A percentile compares a stretch with the other conserved stretches of the same genome.
These are phyloP conservation scores for Trichoderma sp. DNA, from an alignment of 2,329 filamentous ascomycete species.

Conservation along the genomic window DNA sequence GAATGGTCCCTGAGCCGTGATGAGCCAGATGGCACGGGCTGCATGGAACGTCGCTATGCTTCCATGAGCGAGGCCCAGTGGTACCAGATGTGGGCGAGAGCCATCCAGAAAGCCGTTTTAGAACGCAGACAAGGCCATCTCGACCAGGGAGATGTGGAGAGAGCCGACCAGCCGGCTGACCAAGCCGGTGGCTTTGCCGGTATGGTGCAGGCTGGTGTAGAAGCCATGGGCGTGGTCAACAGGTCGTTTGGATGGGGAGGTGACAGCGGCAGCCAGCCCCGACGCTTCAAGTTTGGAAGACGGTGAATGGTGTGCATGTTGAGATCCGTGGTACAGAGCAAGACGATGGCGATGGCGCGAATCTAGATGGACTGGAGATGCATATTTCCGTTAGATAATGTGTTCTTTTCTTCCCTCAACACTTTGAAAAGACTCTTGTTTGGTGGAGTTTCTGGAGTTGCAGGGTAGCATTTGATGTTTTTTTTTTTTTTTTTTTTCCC, in stretches of 20 bases:
- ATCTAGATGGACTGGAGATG: background rate
- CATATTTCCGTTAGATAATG: background rate
- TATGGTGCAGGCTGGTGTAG: constrained; percentile 47
- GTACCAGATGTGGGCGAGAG: constrained; percentile 60
- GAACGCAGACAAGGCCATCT: constrained; percentile 54
- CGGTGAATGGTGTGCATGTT: background rate
- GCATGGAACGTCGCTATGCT: constrained; percentile 46
- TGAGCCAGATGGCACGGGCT: constrained; percentile 29
- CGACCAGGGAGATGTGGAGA: constrained; percentile 55
- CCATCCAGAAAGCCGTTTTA: constrained; percentile 58
- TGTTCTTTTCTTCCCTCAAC: background rate
- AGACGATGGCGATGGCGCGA: background rate
- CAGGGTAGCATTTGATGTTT: constrained; percentile 3
- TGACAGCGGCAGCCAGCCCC: background rate
- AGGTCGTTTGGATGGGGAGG: constrained; percentile 40
- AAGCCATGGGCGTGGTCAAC: constrained; percentile 52
- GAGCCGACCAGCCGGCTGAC: constrained; percentile 28
- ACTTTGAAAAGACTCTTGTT: background rate
- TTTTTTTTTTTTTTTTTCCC: background rate
- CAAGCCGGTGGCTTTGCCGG: constrained; percentile 43
- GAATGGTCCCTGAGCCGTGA: constrained; percentile 49
- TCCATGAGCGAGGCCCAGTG: constrained; percentile 56
- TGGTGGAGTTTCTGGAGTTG: background rate
- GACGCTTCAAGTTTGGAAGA: constrained; percentile 7
- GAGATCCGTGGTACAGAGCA: background rate